A percentile compares a stretch with the other conserved stretches of the same genome.
These are phyloP conservation scores for Fraxinus nigra DNA, from an alignment of 305 asterid species.

Conservation along the genomic window DNA sequence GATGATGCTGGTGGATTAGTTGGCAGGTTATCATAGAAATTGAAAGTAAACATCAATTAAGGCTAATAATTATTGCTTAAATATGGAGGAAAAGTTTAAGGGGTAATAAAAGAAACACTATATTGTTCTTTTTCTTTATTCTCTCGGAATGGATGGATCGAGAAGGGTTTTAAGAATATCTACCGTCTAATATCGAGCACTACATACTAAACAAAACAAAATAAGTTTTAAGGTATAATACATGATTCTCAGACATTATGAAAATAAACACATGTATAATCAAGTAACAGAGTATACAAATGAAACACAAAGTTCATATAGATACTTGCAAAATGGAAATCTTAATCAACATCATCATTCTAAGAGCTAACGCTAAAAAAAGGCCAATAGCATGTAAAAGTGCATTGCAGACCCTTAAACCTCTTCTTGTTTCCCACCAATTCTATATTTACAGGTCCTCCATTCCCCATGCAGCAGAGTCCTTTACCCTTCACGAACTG, in stretches of 20 bases:
- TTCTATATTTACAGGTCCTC: slow-evolving; percentile 58
- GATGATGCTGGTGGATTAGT: neutral
- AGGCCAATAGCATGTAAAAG: slow-evolving; percentile 17
- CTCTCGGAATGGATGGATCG: neutral
- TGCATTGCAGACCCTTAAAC: slow-evolving; percentile 32
- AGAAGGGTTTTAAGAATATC: neutral
- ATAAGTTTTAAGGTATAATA: slow-evolving; percentile 2
- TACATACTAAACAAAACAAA: neutral
- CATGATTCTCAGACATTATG: slow-evolving; percentile 4
- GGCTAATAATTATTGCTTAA: neutral
- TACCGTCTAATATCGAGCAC: neutral
- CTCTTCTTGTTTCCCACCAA: slow-evolving; percentile 39
- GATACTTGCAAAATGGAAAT: slow-evolving; percentile 35
- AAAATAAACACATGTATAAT: slow-evolving; percentile 25
- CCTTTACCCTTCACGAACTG: slow-evolving; percentile 25
- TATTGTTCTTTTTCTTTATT: neutral
- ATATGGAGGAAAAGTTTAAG: neutral
- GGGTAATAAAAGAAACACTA: neutral
- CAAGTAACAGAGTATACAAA: slow-evolving; percentile 25
- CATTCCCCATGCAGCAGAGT: slow-evolving; percentile 26
- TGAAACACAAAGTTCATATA: slow-evolving; percentile 24
- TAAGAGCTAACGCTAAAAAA: slow-evolving; percentile 25
- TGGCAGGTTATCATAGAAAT: neutral
- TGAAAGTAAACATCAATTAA: neutral
- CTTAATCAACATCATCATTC: slow-evolving; percentile 34